Base-by-base conservation (phyloP, 768 basidiomycete genomes). In the Mycena latifolia region DNA sequence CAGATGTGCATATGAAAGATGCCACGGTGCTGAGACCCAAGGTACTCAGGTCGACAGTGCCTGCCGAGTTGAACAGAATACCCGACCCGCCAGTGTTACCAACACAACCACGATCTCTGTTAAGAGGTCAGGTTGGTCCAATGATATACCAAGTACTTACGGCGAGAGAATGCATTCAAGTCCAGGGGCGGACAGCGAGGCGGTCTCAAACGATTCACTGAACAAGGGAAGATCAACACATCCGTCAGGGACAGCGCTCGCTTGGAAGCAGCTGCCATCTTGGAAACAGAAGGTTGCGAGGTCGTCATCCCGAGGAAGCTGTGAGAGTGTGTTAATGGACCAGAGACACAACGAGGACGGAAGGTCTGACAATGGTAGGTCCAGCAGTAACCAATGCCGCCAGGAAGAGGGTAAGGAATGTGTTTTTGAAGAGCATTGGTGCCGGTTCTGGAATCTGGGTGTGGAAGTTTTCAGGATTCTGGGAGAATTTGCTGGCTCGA, bases 141-240 rank as follows among this genome's bases (percentile, higher is more conserved):
- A 33, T 6, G 5, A 33, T 33, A 33, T 33, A 33, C 31, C 31
- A 11, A 33, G 31, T n/a, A 33, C 31, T 33, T 33, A 33, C 31
- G 31, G 6, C 31, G 31, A 33, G 31, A 33, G 66, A 20, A 62
- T 51, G 51, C 66, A 67, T 46, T 67, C 66, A 22, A 62, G 24
- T 15, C 66, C 66, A 5, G 66, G 54, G 50, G 66, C 66, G 55
- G 54, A 43, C 25, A 67, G 18, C 4, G 60, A 55, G 1, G 55
- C 66, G 15, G 66, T 61, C 27, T 11, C 9, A 11, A 62, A 65
- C 31, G 22, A n/a, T 37, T 56, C 29, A 48, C 66, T 67, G 55
- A 67, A 67, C 33, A 67, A 35, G 29, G 66, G 66, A 8, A 67
- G 66, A 31, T 67, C 66, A 8, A 62, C 55, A 28, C 66, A 67